Evolutionary conservation across 352 stramenopile species (phyloP).

Genomic region (Phytophthora sansomeana): DNA sequence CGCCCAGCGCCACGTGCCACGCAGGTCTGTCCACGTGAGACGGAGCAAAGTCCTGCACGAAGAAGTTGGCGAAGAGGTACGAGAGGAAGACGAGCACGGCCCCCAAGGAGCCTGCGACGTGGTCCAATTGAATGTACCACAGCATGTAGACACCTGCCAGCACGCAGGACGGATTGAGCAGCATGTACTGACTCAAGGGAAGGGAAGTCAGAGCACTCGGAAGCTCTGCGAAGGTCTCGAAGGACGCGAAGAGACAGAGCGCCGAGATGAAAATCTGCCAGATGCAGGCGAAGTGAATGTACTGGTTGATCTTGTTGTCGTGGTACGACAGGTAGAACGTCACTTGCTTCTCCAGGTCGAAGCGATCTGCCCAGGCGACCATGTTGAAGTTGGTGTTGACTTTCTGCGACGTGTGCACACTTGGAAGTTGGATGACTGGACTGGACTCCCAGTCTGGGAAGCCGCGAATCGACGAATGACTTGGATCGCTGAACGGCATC

Average conservation of each 20-base stretch:
- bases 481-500: too few relatives aligned
- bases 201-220: constrained; percentile 35
- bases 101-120: constrained; percentile 58
- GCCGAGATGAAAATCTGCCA: constrained; percentile 87
- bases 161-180: constrained; percentile 70
- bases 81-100: constrained; percentile 57
- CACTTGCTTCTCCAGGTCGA: constrained; percentile 85
- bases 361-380: constrained; percentile 62
- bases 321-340: constrained; percentile 90
- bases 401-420: constrained; percentile 32
- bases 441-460: too few relatives aligned
- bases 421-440: too few relatives aligned
- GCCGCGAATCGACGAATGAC: constrained; percentile 10
- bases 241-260: constrained; percentile 66
- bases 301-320: constrained; percentile 81
- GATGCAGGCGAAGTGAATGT: constrained; percentile 86
- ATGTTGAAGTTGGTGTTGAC: constrained; percentile 18
- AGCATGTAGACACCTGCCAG: constrained; percentile 68
- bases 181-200: constrained; percentile 58
- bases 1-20: constrained; percentile 62
- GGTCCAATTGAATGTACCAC: constrained; percentile 83
- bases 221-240: constrained; percentile 39
- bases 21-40: constrained; percentile 43
- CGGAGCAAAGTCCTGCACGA: constrained; percentile 45
- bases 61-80: constrained; percentile 72